A percentile compares a stretch with the other conserved stretches of the same genome.
These are phyloP conservation scores for Apodospora peruviana DNA, from an alignment of 495 filamentous ascomycete species.

Conservation along the genomic window DNA sequence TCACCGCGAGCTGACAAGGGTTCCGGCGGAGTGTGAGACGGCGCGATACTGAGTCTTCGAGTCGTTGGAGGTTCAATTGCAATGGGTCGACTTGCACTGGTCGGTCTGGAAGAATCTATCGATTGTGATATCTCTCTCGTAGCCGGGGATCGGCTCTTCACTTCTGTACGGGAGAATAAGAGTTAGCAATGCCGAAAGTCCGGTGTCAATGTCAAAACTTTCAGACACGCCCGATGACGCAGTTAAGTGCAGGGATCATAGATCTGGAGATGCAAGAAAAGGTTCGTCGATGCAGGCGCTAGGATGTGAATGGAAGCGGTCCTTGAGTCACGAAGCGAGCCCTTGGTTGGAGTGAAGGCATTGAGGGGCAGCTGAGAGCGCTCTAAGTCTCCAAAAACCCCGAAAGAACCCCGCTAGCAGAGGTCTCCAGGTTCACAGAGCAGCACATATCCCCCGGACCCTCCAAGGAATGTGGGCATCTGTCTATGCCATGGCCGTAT, in stretches of 20 bases:
- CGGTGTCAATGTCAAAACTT: no score
- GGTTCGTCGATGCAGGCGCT: not conserved
- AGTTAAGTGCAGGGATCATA: not conserved
- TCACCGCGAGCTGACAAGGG: slow-evolving; percentile 48
- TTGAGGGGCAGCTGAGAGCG: no score
- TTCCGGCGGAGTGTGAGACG: slow-evolving; percentile 32
- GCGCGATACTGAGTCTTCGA: slow-evolving; percentile 21
- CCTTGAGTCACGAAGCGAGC: not conserved
- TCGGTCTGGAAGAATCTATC: not conserved
- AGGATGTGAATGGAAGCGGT: not conserved
- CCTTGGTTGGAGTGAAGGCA: no score
- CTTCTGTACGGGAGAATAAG: not conserved
- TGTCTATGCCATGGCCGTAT: not conserved
- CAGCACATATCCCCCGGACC: not conserved
- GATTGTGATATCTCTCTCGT: not conserved
- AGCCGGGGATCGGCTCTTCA: not conserved
- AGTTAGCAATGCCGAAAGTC: not conserved
- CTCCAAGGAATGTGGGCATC: not conserved
- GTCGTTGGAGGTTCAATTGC: slow-evolving; percentile 36
- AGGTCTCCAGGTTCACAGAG: not conserved
- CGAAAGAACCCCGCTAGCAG: not conserved
- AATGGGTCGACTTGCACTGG: slow-evolving; percentile 35
- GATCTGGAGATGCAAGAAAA: not conserved
- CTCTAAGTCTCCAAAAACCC: not conserved
- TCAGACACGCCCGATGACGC: not conserved